Percentiles rank a stretch among this genome's conserved stretches.
Conservation (phyloP, 495 filamentous ascomycete species). For the Aeminium ludgeri region DNA sequence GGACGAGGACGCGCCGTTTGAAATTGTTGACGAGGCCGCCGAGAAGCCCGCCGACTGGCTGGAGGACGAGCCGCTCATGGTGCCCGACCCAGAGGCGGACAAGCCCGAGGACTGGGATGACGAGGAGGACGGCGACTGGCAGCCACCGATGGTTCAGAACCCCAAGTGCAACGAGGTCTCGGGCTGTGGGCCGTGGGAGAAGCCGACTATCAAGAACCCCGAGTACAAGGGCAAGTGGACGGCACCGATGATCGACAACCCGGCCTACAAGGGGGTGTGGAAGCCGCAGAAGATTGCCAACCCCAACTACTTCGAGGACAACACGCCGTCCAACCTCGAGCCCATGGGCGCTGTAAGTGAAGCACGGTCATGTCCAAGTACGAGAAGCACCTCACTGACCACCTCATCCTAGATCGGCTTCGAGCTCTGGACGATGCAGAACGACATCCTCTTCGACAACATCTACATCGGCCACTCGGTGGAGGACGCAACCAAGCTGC, state of each 20-base stretch:
- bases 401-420: slow-evolving; percentile 58
- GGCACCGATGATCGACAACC: slow-evolving; percentile 90
- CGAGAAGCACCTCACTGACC: slow-evolving; percentile 5
- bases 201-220: slow-evolving; percentile 88
- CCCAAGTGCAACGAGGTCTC: slow-evolving; percentile 87
- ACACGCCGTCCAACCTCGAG: slow-evolving; percentile 89
- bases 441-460: slow-evolving; percentile 97
- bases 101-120: slow-evolving; percentile 99
- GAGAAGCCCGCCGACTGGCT: slow-evolving; percentile 92
- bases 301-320: slow-evolving; percentile 95
- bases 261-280: slow-evolving; percentile 95
- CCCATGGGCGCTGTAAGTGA: slow-evolving; percentile 84
- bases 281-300: slow-evolving; percentile 90
- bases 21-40: slow-evolving; percentile 87
- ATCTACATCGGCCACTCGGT: slow-evolving; percentile 98
- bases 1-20: slow-evolving; percentile 96
- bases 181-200: slow-evolving; percentile 86
- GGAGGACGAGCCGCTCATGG: slow-evolving; percentile 66
- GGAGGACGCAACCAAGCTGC: slow-evolving; percentile 80
- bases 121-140: slow-evolving; percentile 98
- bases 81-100: slow-evolving; percentile 90
- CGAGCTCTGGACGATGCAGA: slow-evolving; percentile 99
- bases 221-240: slow-evolving; percentile 99
- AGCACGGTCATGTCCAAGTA: neutral
- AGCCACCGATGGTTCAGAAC: slow-evolving; percentile 84